Evolutionary conservation across 805 yeast species (phyloP).

Genomic region (Hanseniaspora mollemarum): DNA sequence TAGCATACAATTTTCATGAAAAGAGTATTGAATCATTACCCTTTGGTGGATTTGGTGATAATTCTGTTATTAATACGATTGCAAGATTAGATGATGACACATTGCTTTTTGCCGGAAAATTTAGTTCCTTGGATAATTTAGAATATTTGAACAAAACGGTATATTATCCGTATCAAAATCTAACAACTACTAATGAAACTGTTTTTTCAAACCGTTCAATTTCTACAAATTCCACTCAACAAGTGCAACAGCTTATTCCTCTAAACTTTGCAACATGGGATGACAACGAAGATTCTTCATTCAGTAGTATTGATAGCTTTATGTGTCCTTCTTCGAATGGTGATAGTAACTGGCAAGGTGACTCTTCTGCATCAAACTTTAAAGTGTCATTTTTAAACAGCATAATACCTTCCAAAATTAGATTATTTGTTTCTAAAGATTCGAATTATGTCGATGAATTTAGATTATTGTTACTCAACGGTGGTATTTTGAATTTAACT

Average conservation of each 20-base stretch:
- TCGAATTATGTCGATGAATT: constrained; percentile 45
- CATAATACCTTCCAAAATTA: constrained; percentile 55
- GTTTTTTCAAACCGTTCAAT: constrained; percentile 24
- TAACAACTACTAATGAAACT: constrained; percentile 17
- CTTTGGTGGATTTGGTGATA: constrained; percentile 64
- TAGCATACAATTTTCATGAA: constrained; percentile 42
- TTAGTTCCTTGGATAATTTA: constrained; percentile 48
- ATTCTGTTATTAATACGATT: constrained; percentile 53
- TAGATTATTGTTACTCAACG: constrained; percentile 61
- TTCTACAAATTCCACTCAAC: constrained; percentile 27
- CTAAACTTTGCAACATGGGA: constrained; percentile 45
- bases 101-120: constrained; percentile 71
- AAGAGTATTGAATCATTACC: constrained; percentile 39
- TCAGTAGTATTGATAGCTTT: constrained; percentile 28
- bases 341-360: constrained; percentile 43
- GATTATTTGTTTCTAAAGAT: constrained; percentile 52
- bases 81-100: constrained; percentile 37
- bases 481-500: constrained; percentile 84
- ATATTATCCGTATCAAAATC: constrained; percentile 20
- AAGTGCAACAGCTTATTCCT: constrained; percentile 53
- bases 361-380: constrained; percentile 52
- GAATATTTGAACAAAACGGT: constrained; percentile 29
- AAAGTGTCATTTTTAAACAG: constrained; percentile 45
- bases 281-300: constrained; percentile 32
- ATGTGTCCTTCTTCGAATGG: constrained; percentile 46